Percentiles rank a stretch among this genome's conserved stretches.
Conservation (phyloP, 192 early-diverging fungal species). For the Coemansia sp. region DNA sequence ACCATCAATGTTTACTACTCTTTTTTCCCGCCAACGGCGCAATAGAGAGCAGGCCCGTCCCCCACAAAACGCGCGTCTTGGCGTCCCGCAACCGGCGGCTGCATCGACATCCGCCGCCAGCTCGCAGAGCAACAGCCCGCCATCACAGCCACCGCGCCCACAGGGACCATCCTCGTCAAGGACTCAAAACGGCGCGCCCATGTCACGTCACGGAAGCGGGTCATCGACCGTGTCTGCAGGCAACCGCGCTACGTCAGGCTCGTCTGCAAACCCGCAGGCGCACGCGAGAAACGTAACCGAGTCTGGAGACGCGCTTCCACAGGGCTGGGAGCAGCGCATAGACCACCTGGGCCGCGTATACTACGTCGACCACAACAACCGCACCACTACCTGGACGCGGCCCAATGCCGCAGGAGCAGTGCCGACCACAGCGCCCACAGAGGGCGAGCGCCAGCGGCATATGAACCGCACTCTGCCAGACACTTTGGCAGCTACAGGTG, state of each 20-base stretch:
- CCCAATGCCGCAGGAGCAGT: constrained; percentile 26
- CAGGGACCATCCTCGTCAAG: constrained; percentile 5
- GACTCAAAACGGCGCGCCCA: constrained; percentile 8
- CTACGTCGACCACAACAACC: constrained; percentile 98
- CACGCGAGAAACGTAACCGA: constrained; percentile 21
- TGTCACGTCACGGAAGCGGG: constrained; percentile 15
- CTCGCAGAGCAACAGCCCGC: constrained; percentile 8
- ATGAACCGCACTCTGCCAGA: constrained; percentile 83
- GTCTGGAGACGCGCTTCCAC: constrained; percentile 38
- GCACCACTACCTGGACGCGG: constrained; percentile 91
- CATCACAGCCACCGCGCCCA: constrained; percentile 3
- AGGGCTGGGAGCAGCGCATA: constrained; percentile 92
- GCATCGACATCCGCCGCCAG: constrained; percentile 14
- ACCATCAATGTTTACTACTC: constrained; percentile 42
- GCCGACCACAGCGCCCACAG: constrained; percentile 54
- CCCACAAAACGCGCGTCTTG: constrained; percentile 19
- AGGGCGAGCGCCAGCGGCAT: constrained; percentile 75
- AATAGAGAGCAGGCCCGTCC: constrained; percentile 41
- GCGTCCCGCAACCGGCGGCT: constrained; percentile 13
- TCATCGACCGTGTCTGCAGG: constrained; percentile 11
- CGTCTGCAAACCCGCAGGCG: constrained; percentile 1
- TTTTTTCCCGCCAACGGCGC: constrained; percentile 48
- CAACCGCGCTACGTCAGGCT: neutral
- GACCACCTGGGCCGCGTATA: constrained; percentile 93
- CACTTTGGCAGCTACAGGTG: constrained; percentile 25